Evolutionary conservation across 768 basidiomycete species (phyloP).

Genomic region (Lanmaoa rubissima): DNA sequence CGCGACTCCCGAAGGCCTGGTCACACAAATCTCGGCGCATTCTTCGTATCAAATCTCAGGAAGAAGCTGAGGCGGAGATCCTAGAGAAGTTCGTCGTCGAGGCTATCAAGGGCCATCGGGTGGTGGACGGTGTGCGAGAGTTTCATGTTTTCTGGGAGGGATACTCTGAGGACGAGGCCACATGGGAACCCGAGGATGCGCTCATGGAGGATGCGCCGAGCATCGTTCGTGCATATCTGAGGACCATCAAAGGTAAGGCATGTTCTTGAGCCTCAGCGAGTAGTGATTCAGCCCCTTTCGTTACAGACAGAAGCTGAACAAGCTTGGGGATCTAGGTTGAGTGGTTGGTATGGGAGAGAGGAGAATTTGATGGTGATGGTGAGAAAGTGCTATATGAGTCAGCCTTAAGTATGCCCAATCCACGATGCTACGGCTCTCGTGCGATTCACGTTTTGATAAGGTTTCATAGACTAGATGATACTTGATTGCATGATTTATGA

Average conservation of each 20-base stretch:
- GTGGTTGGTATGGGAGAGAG: background rate
- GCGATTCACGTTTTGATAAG: slow-evolving; percentile 13
- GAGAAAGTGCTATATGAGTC: slow-evolving; percentile 5
- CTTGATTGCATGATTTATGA: background rate
- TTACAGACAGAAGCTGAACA: slow-evolving; percentile 1
- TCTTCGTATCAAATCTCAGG: slow-evolving; percentile 41
- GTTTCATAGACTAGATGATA: slow-evolving; percentile 5
- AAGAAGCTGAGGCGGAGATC: slow-evolving; percentile 28
- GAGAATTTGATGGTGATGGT: background rate
- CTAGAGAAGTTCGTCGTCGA: slow-evolving; percentile 46
- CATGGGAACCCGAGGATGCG: slow-evolving; percentile 54
- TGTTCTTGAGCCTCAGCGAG: background rate
- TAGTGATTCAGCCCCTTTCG: background rate
- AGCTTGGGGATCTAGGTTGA: background rate
- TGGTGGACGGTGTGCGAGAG: slow-evolving; percentile 35
- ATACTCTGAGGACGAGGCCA: slow-evolving; percentile 47
- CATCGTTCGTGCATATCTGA: slow-evolving; percentile 42
- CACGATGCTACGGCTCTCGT: background rate
- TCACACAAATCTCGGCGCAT: slow-evolving; percentile 41
- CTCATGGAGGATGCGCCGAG: slow-evolving; percentile 50
- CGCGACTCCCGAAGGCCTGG: slow-evolving; percentile 56
- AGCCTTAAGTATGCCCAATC: slow-evolving; percentile 10
- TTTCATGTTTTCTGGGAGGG: slow-evolving; percentile 57
- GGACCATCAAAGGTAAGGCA: slow-evolving; percentile 9
- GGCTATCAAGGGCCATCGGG: slow-evolving; percentile 37